Percentiles rank a stretch among this genome's conserved stretches.
Evolutionary conservation across 2,329 filamentous ascomycete genomes (phyloP).

Genomic region (Colletotrichum liriopes): DNA sequence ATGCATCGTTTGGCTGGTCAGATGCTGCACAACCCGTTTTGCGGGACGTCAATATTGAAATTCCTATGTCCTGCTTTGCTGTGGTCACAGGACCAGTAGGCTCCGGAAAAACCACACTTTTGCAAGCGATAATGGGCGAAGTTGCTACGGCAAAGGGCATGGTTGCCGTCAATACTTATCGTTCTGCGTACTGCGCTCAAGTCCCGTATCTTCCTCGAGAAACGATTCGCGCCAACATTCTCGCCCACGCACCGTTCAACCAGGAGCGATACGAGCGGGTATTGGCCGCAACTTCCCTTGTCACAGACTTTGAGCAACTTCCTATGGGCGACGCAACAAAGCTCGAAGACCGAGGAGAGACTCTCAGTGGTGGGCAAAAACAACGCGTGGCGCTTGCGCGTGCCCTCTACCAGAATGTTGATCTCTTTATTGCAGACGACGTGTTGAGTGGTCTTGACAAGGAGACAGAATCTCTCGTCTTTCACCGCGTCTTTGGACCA

Average conservation of each 20-base stretch:
- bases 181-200: constrained; percentile 52
- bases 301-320: constrained; percentile 50
- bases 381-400: constrained; percentile 48
- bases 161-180: constrained; percentile 29
- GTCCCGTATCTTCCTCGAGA: constrained; percentile 52
- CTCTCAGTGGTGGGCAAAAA: constrained; percentile 59
- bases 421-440: constrained; percentile 4
- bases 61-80: constrained; percentile 47
- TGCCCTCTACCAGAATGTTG: background rate
- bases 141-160: constrained; percentile 41
- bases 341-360: constrained; percentile 58
- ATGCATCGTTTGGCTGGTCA: background rate
- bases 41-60: constrained; percentile 38
- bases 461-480: background rate
- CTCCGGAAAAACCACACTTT: constrained; percentile 56
- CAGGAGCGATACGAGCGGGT: constrained; percentile 52
- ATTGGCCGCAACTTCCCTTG: constrained; percentile 52
- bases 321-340: constrained; percentile 54
- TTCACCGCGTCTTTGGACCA: constrained; percentile 3
- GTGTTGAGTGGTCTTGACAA: constrained; percentile 16
- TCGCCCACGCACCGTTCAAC: constrained; percentile 53
- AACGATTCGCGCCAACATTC: constrained; percentile 55
- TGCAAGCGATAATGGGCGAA: constrained; percentile 54
- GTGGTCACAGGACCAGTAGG: constrained; percentile 57
- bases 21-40: background rate